phyloP scores from a whole-genome alignment of 495 filamentous ascomycete species.

The Aspergillus diversus region DNA sequence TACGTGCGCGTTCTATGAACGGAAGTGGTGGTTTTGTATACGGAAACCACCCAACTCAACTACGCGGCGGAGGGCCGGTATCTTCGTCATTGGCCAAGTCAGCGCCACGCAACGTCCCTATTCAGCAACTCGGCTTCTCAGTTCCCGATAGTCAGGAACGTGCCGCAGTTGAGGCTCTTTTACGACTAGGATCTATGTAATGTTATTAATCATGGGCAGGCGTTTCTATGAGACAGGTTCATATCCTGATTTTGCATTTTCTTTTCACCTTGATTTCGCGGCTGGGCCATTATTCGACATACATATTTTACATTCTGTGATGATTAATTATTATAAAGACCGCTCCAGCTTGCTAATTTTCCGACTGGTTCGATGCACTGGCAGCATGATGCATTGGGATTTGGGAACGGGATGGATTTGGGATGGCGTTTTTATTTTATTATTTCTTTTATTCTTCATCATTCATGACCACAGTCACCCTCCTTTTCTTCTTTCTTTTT shows the following conservation, averaged over 20 bases:
- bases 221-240: conserved; percentile 17
- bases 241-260: conserved; percentile 14
- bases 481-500: conserved; percentile 3
- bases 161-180: conserved; percentile 81
- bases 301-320: conserved; percentile 21
- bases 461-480: not conserved
- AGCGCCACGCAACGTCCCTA: conserved; percentile 40
- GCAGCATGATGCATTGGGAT: conserved; percentile 28
- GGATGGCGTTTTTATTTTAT: conserved; percentile 28
- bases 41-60: conserved; percentile 27
- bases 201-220: conserved; percentile 32
- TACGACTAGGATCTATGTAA: conserved; percentile 88
- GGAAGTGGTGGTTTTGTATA: conserved; percentile 39
- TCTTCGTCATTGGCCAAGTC: conserved; percentile 43
- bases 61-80: conserved; percentile 40
- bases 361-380: conserved; percentile 30
- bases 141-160: conserved; percentile 64
- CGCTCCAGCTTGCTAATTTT: conserved; percentile 19
- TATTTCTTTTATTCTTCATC: conserved; percentile 1
- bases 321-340: conserved; percentile 18
- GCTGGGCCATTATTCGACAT: conserved; percentile 27
- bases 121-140: conserved; percentile 40
- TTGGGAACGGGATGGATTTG: conserved; percentile 24
- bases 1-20: conserved; percentile 72
- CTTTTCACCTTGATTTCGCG: conserved; percentile 16